Evolutionary conservation across 257 asterid genomes (phyloP), one percentile per base, ranked within the genome.

Genomic region (Petrea volubilis): DNA sequence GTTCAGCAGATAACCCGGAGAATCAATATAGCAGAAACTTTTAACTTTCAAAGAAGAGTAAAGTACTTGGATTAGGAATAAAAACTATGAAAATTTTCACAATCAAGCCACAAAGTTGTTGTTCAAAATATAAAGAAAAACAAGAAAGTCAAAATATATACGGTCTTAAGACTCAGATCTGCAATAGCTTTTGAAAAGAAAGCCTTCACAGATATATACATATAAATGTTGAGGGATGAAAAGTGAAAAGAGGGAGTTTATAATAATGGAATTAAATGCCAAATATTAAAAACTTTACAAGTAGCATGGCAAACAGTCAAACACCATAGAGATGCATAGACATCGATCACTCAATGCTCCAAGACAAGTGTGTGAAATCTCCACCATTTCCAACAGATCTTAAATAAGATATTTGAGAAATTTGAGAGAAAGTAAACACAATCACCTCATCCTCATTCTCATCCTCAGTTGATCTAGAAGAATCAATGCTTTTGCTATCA

Each of bases 371-470:
- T 20, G 49, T 20, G 25, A 33, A 33, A 14, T 23, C 41, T 28
- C 63, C 38, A 71, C 21, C 12, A 10, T 74, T 49, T 44, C 71
- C n/a, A 49, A 21, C 51, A 67, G 43, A 41, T 47, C 41, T 4
- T 24, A 1, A 21, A 59, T 17, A 58, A 33, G 29, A 18, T 56
- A 47, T 46, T 36, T 10, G 15, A 64, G 31, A 36, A 6, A 23
- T 52, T 29, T 43, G 44, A 44, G 29, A 25, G 55, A 33, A 67
- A 56, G 47, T n/a, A 49, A 61, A 33, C 65, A 18, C 4, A 17
- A 21, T 41, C 49, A 88, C 96, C 96, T 90, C 97, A 77, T 89
- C 95, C 33, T 80, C 92, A 50, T 86, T 89, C 62, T 93, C 97
- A 46, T 89, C 96, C 70, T 94, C 97, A 23, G 84, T 79, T 46